phyloP scores from a whole-genome alignment of 106 monocot species.

The Apostasia ramifera region DNA sequence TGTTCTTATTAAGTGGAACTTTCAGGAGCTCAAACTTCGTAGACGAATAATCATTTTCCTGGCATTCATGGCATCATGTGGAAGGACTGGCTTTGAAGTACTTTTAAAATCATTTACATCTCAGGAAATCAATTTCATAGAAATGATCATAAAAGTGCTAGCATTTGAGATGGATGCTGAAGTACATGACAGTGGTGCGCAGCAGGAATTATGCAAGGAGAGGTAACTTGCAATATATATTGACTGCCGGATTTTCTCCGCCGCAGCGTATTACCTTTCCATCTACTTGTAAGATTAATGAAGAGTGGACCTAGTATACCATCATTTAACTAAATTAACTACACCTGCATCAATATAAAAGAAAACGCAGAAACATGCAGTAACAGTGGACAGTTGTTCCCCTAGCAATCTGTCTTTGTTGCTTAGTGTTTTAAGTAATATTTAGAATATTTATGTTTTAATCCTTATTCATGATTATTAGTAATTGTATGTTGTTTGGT shows the following conservation, averaged over 20 bases:
- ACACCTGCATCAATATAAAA: not conserved
- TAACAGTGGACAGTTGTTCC: no score
- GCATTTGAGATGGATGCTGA: slow-evolving; percentile 43
- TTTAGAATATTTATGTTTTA: no score
- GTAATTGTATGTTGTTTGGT: no score
- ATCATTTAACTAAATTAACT: not conserved
- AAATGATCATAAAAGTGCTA: slow-evolving; percentile 53
- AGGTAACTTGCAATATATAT: slow-evolving; percentile 29
- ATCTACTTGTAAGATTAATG: not conserved
- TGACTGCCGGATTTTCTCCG: not conserved
- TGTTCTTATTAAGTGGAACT: not conserved
- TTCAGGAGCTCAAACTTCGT: slow-evolving; percentile 64
- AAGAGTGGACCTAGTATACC: not conserved
- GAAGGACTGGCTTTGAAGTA: slow-evolving; percentile 61
- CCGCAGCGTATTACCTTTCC: not conserved
- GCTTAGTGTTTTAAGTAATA: no score
- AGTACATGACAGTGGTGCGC: not conserved
- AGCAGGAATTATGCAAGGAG: slow-evolving; percentile 37
- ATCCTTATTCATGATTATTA: no score
- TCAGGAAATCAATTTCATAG: slow-evolving; percentile 53
- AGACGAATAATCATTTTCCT: slow-evolving; percentile 52
- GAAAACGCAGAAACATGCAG: not conserved
- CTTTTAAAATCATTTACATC: slow-evolving; percentile 36
- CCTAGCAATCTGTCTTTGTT: no score
- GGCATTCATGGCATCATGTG: slow-evolving; percentile 77